Base-by-base conservation (phyloP, 2,329 filamentous ascomycete species). In the Beauveria asiatica region DNA sequence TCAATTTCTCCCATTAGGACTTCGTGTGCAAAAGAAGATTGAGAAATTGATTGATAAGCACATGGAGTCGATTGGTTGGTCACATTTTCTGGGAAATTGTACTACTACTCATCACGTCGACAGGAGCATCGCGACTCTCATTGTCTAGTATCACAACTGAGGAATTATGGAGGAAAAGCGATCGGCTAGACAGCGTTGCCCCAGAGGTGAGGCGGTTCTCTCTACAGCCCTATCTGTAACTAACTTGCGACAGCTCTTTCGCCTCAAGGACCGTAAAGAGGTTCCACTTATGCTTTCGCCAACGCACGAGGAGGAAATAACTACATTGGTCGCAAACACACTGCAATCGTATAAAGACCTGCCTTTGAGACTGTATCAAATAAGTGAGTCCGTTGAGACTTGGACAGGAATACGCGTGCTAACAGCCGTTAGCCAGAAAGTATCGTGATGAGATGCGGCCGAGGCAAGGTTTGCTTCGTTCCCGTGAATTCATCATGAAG, bases 281-380 rank as follows among this genome's bases (percentile, higher is more conserved):
- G 78, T 82, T 1, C 79, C 82, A 4, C 90, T 90, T 63, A 80
- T 99, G 33, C 81, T 99, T 4, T 88, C 92, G 1, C 94, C 94
- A 1, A 99, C 94, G 0, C 94, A 99, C 63, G 94, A 99, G 70
- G 94, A 99, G 72, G 94, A 99, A 70, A 94, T 99, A 66, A 99
- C 94, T 0, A 77, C 81, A 0, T 77, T 99, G 2, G 89, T 97
- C 1, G 83, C 85, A 4, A 82, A 81, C 60, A 82, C 86, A 17
- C 78, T 92, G 1, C 84, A 86, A 46, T 96, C 92, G 1, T 93
- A 96, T 70, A 93, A 92, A 68, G 86, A 90, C 49, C 78, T 97
- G 9, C 94, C 94, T 0, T 72, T 97, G 25, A 83, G 92, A 48
- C 76, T 99, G 0, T 99, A 97, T 69, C 94, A 99, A 71, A 94